Percentiles rank a stretch among this genome's conserved stretches.
phyloP scores from a whole-genome alignment of 2,329 filamentous ascomycete species.

The Fusarium papillatum region DNA sequence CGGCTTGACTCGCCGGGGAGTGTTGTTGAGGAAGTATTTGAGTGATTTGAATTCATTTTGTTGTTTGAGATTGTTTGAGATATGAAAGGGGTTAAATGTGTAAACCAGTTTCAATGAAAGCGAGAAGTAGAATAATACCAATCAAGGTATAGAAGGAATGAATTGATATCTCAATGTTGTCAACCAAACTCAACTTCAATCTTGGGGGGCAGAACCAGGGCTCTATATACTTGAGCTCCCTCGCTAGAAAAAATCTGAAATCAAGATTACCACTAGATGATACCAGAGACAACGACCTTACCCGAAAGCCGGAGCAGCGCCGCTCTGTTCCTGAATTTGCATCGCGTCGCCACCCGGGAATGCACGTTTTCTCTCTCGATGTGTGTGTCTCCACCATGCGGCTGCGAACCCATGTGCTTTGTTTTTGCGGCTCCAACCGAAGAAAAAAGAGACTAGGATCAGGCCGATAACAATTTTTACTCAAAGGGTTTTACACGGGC shows the following conservation, averaged over 20 bases:
- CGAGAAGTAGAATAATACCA: background rate
- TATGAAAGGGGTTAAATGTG: background rate
- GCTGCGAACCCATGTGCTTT: constrained; percentile 24
- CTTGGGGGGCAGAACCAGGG: too few relatives aligned
- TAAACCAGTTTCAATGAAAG: background rate
- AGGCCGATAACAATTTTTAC: constrained; percentile 7
- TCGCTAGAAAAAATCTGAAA: background rate
- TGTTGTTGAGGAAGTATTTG: constrained; percentile 35
- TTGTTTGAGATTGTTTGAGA: background rate
- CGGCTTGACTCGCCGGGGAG: constrained; percentile 21
- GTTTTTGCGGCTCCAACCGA: constrained; percentile 37
- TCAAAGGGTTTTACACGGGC: constrained; percentile 3
- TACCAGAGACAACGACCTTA: constrained; percentile 12
- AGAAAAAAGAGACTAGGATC: constrained; percentile 4
- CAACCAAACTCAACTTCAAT: background rate
- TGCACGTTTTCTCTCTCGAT: background rate
- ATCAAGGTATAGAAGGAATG: background rate
- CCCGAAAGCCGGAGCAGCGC: constrained; percentile 33
- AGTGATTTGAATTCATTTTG: constrained; percentile 25
- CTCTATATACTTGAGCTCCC: constrained; percentile 34
- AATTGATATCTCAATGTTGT: constrained; percentile 29
- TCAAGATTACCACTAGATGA: too few relatives aligned
- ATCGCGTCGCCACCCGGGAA: constrained; percentile 8
- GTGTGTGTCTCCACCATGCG: constrained; percentile 13
- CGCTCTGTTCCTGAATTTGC: constrained; percentile 16